Conservation (phyloP, 2,329 filamentous ascomycete genomes). For the Exophiala sideris region DNA sequence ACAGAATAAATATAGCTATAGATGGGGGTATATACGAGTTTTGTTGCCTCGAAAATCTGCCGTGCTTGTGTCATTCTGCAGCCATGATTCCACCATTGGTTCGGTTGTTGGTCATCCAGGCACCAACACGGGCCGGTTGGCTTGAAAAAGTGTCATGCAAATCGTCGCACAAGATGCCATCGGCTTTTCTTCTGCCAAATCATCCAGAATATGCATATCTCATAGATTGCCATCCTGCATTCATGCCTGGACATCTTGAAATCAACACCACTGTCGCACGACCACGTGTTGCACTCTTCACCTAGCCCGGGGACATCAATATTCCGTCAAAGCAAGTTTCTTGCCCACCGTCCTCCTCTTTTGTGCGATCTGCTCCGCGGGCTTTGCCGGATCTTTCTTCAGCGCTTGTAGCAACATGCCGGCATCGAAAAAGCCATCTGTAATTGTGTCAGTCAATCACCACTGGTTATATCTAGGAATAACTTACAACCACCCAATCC, state of each 20-base stretch:
- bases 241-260: neutral
- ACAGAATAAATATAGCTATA: too few relatives aligned
- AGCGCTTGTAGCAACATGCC: slow-evolving; percentile 77
- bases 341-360: slow-evolving; percentile 44
- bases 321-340: slow-evolving; percentile 47
- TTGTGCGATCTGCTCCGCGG: slow-evolving; percentile 28
- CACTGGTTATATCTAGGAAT: slow-evolving; percentile 29
- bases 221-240: neutral
- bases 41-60: neutral
- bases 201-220: neutral
- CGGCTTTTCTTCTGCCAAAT: neutral
- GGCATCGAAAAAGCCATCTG: slow-evolving; percentile 96
- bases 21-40: neutral
- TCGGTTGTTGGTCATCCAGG: slow-evolving; percentile 20
- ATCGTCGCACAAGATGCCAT: slow-evolving; percentile 10
- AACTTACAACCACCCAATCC: slow-evolving; percentile 88
- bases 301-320: slow-evolving; percentile 30
- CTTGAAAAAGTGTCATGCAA: slow-evolving; percentile 6
- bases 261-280: neutral
- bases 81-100: slow-evolving; percentile 10
- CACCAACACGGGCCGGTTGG: slow-evolving; percentile 14
- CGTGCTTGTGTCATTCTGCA: slow-evolving; percentile 9
- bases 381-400: slow-evolving; percentile 39
- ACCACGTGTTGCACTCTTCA: neutral
- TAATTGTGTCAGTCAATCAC: slow-evolving; percentile 27